phyloP scores from a whole-genome alignment of 2,329 filamentous ascomycete genomes.

The Monosporascus ibericus region DNA sequence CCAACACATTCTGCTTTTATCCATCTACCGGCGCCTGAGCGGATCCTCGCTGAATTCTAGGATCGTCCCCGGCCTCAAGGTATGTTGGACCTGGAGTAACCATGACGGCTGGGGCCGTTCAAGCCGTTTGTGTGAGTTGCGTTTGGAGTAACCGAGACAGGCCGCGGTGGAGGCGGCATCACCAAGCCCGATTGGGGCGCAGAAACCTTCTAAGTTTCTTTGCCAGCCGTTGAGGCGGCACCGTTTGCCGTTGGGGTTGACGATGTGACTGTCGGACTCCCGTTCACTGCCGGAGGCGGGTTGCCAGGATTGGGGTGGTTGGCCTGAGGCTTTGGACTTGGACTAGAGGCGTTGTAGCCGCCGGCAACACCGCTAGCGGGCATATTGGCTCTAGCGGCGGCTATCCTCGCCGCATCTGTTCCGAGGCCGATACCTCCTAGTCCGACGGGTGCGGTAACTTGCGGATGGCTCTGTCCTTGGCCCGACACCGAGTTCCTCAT shows the following conservation, averaged over 20 bases:
- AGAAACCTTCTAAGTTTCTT: constrained; percentile 19
- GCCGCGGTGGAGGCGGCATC: constrained; percentile 18
- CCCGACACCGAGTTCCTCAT: constrained; percentile 16
- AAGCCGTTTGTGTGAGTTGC: background rate
- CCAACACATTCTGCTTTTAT: background rate
- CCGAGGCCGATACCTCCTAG: constrained; percentile 25
- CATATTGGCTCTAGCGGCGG: constrained; percentile 15
- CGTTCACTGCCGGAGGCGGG: constrained; percentile 17
- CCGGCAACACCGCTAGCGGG: constrained; percentile 7
- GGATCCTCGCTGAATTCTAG: background rate
- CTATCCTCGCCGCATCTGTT: constrained; percentile 17
- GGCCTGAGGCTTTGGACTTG: constrained; percentile 18
- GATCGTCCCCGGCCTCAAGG: background rate
- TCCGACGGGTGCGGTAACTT: constrained; percentile 23
- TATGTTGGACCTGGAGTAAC: background rate
- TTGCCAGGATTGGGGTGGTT: constrained; percentile 13
- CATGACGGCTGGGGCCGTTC: background rate
- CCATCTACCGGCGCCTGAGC: background rate
- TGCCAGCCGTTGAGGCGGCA: constrained; percentile 10
- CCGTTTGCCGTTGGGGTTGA: constrained; percentile 13
- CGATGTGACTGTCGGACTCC: constrained; percentile 11
- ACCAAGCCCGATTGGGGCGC: constrained; percentile 7
- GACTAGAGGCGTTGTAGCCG: constrained; percentile 18
- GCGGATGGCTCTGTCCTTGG: constrained; percentile 11
- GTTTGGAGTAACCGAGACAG: background rate